Evolutionary conservation across 768 basidiomycete genomes (phyloP).

Genomic region (Leccinum obscurum): DNA sequence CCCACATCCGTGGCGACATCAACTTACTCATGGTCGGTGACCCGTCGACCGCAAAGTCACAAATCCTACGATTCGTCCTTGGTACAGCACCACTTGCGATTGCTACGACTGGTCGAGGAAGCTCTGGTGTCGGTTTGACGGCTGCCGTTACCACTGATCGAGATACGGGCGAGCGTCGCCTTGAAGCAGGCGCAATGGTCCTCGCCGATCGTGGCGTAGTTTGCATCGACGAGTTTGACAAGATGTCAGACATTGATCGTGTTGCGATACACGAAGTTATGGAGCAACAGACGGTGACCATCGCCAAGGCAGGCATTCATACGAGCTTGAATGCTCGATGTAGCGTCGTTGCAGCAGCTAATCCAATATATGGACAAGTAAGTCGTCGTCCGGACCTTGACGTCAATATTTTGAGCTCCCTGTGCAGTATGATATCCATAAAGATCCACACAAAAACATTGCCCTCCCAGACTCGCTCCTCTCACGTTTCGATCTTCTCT

Average conservation of each 20-base stretch:
- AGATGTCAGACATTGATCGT: constrained; percentile 98
- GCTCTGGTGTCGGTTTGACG: constrained; percentile 98
- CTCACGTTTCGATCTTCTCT: constrained; percentile 97
- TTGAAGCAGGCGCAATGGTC: constrained; percentile 99
- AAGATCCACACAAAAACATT: constrained; percentile 98
- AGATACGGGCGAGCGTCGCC: constrained; percentile 93
- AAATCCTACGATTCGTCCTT: constrained; percentile 93
- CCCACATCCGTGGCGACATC: constrained; percentile 99
- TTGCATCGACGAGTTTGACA: constrained; percentile 99
- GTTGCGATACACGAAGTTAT: constrained; percentile 99
- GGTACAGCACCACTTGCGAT: constrained; percentile 96
- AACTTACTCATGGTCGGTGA: constrained; percentile 99
- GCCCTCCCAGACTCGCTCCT: constrained; percentile 96
- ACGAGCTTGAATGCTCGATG: constrained; percentile 97
- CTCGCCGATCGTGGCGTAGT: constrained; percentile 98
- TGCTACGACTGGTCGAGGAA: constrained; percentile 96
- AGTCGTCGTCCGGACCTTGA: constrained; percentile 19
- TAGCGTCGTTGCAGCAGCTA: constrained; percentile 96
- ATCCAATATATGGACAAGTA: constrained; percentile 97
- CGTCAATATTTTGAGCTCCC: constrained; percentile 11
- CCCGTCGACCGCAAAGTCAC: constrained; percentile 97
- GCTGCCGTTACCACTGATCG: constrained; percentile 98
- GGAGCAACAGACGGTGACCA: constrained; percentile 99
- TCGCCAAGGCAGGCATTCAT: constrained; percentile 98
- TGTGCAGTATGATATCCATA: constrained; percentile 95